These are phyloP conservation scores for Exutisphaerella laricina DNA, from an alignment of 2,329 filamentous ascomycete species.

Conservation along the genomic window DNA sequence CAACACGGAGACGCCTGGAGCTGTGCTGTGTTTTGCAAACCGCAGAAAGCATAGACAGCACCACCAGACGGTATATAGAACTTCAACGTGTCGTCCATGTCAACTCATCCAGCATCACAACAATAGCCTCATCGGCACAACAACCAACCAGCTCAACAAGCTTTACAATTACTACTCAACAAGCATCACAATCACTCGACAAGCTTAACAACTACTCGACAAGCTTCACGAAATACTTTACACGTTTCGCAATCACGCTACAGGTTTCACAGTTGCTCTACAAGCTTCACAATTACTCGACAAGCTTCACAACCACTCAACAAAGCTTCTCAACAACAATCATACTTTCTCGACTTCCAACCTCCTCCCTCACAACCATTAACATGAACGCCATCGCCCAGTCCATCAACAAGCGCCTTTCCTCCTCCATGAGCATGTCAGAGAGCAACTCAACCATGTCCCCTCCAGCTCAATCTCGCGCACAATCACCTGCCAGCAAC, in stretches of 20 bases:
- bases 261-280: no score
- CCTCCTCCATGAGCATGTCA: not conserved
- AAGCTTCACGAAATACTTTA: not conserved
- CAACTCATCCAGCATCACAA: constrained; percentile 5
- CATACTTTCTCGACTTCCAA: not conserved
- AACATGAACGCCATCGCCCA: constrained; percentile 1
- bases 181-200: no score
- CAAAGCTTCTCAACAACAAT: not conserved
- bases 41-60: not conserved
- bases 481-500: not conserved
- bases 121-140: not conserved
- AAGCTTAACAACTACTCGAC: not conserved
- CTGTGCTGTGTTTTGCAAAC: not conserved
- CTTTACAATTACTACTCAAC: no score
- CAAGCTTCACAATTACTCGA: no score
- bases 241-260: no score
- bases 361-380: not conserved
- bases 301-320: no score
- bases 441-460: not conserved
- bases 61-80: not conserved
- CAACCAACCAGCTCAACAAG: not conserved
- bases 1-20: not conserved
- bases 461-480: no score
- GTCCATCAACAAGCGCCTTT: not conserved
- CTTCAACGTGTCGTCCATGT: not conserved